Evolutionary conservation across 768 basidiomycete species (phyloP), one percentile per base, ranked within the genome.

Genomic region (Harrya chromipes): DNA sequence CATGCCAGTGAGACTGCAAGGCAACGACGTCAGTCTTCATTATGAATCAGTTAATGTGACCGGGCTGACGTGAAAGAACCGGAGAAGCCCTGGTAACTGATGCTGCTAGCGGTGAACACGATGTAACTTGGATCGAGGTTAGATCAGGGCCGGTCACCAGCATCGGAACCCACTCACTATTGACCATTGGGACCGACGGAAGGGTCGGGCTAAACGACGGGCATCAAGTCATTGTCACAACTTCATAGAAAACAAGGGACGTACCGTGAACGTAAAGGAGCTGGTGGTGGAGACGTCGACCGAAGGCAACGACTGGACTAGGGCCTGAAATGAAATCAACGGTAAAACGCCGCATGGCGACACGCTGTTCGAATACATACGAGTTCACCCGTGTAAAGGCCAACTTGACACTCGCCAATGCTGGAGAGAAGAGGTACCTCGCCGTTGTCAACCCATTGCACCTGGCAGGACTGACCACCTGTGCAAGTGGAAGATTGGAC

Each of bases 361-460:
- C 23, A 39, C 21, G n/a, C n/a, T 19, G 31, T 9, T 9, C 16
- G 24, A 17, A 26, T 6, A 68, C 75, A 42, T 50, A 83, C 84
- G 67, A 72, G 62, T 8, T 76, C 61, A 9, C 81, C 82, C n/a
- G 74, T 74, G 54, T 78, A 89, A 27, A 90, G 66, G 1, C 72
- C 83, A 45, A 85, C 74, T 3, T 69, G 67, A 43, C 78, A 75
- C 0, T 77, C 62, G 4, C 85, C 84, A 41, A 88, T 75, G 29
- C 59, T 49, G 6, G 68, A 36, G n/a, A 79, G 54, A 16, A 80
- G 62, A 4, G 87, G 87, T 1, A 47, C 33, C 10, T 52, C 34
- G 16, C 86, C 86, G 53, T 90, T 72, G 47, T 90, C 87, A 1
- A 80, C 50, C 86, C 85, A 90, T 39, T 71, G 49, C 7, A 88